Base-by-base conservation (phyloP, 805 yeast species). In the Kluyveromyces wickerhamii region DNA sequence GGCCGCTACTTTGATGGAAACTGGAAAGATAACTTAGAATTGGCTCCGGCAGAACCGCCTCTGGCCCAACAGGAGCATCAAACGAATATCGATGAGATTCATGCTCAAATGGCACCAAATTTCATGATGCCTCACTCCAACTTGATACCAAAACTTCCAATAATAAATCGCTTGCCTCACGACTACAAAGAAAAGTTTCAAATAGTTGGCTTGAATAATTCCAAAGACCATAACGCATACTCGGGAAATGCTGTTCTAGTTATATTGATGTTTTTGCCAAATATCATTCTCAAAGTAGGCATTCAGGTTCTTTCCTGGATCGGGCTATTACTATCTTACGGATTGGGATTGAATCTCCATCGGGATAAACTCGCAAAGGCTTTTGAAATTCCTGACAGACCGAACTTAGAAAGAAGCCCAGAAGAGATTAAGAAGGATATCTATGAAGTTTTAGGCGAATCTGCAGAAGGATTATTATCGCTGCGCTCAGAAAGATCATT, bases 1-100 rank as follows among this genome's bases (percentile, higher is more conserved):
- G 69, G 79, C 3, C 65, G 74, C 33, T 80, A 67, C 51, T 77
- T 77, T 49, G 88, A 80, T 45, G 71, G 69, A 13, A 63, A 67
- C 33, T 63, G 73, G 57, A 65, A 54, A 12, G 45, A 45, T 15
- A 36, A 32, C 17, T 17, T 39, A 15, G 29, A 28, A 8, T 26
- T 26, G 7, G 19, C 12, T n/a, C n/a, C n/a, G n/a, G n/a, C n/a
- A n/a, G n/a, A n/a, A n/a, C n/a, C n/a, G n/a, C n/a, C n/a, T n/a
- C n/a, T n/a, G n/a, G n/a, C n/a, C n/a, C n/a, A n/a, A n/a, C n/a
- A n/a, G n/a, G n/a, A n/a, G n/a, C n/a, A n/a, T n/a, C n/a, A n/a
- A n/a, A n/a, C n/a, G n/a, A n/a, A n/a, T n/a, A n/a, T n/a, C n/a
- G n/a, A n/a, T n/a, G n/a, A n/a, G n/a, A n/a, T n/a, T n/a, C n/a